Percentiles rank a stretch among this genome's conserved stretches.
Conservation (phyloP, 192 early-diverging fungal species). For the Coemansia sp. region DNA sequence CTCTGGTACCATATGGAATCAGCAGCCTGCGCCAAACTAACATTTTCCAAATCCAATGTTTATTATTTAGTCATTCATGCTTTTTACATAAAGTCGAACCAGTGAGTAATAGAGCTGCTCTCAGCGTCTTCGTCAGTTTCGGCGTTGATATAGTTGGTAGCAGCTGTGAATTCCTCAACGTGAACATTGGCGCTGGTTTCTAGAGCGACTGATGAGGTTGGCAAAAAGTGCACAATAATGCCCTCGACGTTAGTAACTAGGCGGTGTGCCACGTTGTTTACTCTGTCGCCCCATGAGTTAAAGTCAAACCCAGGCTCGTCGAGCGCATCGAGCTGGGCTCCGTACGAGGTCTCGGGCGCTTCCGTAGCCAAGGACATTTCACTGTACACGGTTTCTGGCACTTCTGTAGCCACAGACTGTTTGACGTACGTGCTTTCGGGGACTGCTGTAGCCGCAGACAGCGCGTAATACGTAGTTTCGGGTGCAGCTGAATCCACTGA, state of each 20-base stretch:
- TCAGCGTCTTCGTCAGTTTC: background rate
- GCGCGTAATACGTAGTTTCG: background rate
- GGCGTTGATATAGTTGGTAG: conserved; percentile 1
- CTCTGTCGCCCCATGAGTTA: conserved; percentile 35
- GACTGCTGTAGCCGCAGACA: background rate
- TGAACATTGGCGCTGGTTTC: background rate
- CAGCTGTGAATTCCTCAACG: conserved; percentile 3
- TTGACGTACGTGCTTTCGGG: background rate
- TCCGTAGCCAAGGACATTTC: too few relatives aligned
- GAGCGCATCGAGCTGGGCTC: background rate
- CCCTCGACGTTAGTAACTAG: conserved; percentile 36
- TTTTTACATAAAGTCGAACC: conserved; percentile 5
- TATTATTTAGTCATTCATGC: background rate
- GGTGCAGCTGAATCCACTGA: background rate
- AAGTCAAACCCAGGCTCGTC: conserved; percentile 25
- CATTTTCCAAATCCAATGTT: background rate
- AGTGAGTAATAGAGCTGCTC: background rate
- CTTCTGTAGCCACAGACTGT: too few relatives aligned
- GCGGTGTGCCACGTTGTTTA: conserved; percentile 37
- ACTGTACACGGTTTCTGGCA: background rate
- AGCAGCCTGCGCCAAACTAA: too few relatives aligned
- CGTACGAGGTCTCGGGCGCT: background rate
- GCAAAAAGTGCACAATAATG: conserved; percentile 26
- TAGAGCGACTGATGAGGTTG: background rate
- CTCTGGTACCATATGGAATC: background rate